A percentile compares a stretch with the other conserved stretches of the same genome.
Evolutionary conservation across 1,139 yeast species (phyloP).

Genomic region (Scheffersomyces titani): DNA sequence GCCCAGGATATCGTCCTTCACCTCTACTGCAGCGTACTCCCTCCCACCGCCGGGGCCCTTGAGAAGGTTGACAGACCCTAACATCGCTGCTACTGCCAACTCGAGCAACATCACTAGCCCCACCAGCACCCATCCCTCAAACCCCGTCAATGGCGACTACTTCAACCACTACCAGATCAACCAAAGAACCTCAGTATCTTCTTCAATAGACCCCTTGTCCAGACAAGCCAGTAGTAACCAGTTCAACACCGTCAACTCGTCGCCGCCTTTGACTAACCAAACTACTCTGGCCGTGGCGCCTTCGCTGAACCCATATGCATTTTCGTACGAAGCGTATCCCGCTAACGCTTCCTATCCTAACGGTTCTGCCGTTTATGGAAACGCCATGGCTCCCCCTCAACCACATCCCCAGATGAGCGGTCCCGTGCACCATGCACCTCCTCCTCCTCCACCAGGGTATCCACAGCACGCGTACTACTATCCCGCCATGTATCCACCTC

Average conservation of each 20-base stretch:
- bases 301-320: neutral
- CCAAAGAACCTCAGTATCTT: constrained; percentile 7
- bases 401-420: constrained; percentile 6
- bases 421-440: constrained; percentile 3
- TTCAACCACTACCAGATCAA: constrained; percentile 8
- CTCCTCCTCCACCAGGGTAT: constrained; percentile 2
- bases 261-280: constrained; percentile 1
- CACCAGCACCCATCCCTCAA: neutral
- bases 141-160: constrained; percentile 5
- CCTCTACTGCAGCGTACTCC: constrained; percentile 1
- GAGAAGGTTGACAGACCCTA: constrained; percentile 2
- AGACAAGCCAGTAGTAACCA: neutral
- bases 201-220: constrained; percentile 2
- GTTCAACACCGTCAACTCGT: constrained; percentile 3
- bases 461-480: constrained; percentile 4
- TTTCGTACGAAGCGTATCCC: neutral
- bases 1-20: constrained; percentile 6
- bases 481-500: constrained; percentile 7
- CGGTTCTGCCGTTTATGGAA: neutral
- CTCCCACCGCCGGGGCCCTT: constrained; percentile 1
- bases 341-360: neutral
- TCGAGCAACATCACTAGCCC: constrained; percentile 2
- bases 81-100: constrained; percentile 1
- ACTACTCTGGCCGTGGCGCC: neutral
- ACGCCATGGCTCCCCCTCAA: constrained; percentile 8